phyloP scores from a whole-genome alignment of 345 rosid species.

The Eucalyptus pauciflora region DNA sequence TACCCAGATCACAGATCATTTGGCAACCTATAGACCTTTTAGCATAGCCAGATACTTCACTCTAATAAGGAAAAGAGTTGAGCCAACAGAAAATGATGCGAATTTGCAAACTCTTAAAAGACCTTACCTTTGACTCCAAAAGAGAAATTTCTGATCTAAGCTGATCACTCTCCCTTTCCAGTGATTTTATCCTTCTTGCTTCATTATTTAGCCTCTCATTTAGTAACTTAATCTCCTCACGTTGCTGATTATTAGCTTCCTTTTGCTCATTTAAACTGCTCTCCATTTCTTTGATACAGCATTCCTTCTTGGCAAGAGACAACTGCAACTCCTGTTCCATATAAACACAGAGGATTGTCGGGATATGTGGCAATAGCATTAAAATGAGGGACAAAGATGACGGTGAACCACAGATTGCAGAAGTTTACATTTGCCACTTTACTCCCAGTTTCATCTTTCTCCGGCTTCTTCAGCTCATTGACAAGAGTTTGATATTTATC shows the following conservation, averaged over 20 bases:
- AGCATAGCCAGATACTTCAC: not conserved
- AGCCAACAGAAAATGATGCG: not conserved
- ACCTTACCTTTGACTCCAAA: conserved; percentile 71
- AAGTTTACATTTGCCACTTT: conserved; percentile 24
- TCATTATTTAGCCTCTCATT: conserved; percentile 70
- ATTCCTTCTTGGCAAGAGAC: conserved; percentile 62
- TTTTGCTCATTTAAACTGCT: conserved; percentile 42
- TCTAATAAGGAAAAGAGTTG: not conserved
- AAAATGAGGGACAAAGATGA: not conserved
- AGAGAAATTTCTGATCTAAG: conserved; percentile 81
- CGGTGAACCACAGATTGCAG: conserved; percentile 28
- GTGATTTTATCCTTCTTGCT: conserved; percentile 65
- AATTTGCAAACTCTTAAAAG: not conserved
- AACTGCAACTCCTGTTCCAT: conserved; percentile 56
- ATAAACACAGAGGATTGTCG: not conserved
- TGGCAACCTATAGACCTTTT: not conserved
- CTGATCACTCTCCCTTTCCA: conserved; percentile 87
- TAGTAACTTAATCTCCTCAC: conserved; percentile 60
- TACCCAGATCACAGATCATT: not conserved
- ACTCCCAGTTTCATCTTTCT: conserved; percentile 36
- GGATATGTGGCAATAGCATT: not conserved
- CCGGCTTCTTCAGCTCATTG: conserved; percentile 40
- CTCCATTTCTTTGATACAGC: conserved; percentile 58
- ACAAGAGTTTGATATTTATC: conserved; percentile 52
- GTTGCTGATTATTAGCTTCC: conserved; percentile 46